These are phyloP conservation scores for Pyronema omphalodes DNA, from an alignment of 495 filamentous ascomycete species.

Conservation along the genomic window DNA sequence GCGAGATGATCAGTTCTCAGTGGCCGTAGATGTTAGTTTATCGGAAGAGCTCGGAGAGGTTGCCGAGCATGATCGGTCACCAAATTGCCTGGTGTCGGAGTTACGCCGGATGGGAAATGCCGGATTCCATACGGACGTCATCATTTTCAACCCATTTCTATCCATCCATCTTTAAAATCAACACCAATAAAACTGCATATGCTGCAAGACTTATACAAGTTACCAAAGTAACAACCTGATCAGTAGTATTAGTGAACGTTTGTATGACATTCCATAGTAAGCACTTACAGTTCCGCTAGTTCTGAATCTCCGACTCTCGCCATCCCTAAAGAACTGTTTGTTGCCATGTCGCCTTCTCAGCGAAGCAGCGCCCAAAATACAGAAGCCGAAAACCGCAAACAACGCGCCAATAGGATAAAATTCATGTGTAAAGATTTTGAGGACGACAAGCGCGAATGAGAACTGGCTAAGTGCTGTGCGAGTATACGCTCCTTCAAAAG, in stretches of 20 bases:
- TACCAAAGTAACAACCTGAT: slow-evolving; percentile 61
- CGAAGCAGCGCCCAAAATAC: slow-evolving; percentile 58
- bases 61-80: background rate
- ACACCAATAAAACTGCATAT: slow-evolving; percentile 58
- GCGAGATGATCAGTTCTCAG: background rate
- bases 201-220: slow-evolving; percentile 64
- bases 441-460: slow-evolving; percentile 78
- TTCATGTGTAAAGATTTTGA: slow-evolving; percentile 89
- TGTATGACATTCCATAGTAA: background rate
- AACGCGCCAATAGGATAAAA: slow-evolving; percentile 88
- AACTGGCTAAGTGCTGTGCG: slow-evolving; percentile 88
- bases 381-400: slow-evolving; percentile 77
- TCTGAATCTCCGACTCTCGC: slow-evolving; percentile 55
- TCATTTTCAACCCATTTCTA: background rate
- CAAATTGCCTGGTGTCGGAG: no score
- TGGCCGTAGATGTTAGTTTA: background rate
- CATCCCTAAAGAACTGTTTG: slow-evolving; percentile 71
- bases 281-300: slow-evolving; percentile 54
- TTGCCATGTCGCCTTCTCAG: slow-evolving; percentile 81
- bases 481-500: slow-evolving; percentile 93
- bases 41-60: background rate
- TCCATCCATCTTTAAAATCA: slow-evolving; percentile 37
- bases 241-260: slow-evolving; percentile 32
- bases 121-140: background rate
- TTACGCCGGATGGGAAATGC: no score